Percentiles rank a stretch among this genome's conserved stretches.
These are phyloP conservation scores for Artemisia annua DNA, from an alignment of 129 eudicot species.

Conservation along the genomic window DNA sequence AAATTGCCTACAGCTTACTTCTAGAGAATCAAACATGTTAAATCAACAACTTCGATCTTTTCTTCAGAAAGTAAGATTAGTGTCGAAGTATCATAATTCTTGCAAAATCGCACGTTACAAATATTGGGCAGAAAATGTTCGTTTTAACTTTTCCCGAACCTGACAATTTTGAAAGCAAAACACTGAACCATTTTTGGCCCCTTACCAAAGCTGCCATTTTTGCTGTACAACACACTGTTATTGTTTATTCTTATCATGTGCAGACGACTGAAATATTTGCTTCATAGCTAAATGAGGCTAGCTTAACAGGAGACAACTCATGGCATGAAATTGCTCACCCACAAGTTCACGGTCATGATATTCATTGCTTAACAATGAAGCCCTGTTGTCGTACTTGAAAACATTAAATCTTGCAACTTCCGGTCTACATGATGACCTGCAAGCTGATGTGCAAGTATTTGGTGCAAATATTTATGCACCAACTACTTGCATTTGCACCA, in stretches of 20 bases:
- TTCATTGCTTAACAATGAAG: slow-evolving; percentile 82
- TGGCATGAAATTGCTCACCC: slow-evolving; percentile 99
- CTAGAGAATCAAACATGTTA: too few species aligned
- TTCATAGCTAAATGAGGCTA: slow-evolving; percentile 53
- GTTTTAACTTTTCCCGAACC: not conserved
- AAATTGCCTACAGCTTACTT: too few species aligned
- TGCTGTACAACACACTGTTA: not conserved
- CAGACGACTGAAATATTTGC: slow-evolving; percentile 90
- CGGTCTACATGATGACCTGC: slow-evolving; percentile 50
- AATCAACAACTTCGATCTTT: too few species aligned
- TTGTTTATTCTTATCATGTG: slow-evolving; percentile 14
- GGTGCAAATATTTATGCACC: slow-evolving; percentile 99
- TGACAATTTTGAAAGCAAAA: not conserved
- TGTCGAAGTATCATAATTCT: too few species aligned
- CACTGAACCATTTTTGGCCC: not conserved
- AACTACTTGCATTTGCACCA: slow-evolving; percentile 79
- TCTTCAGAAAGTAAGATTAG: too few species aligned
- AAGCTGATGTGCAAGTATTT: slow-evolving; percentile 63
- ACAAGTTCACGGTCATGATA: slow-evolving; percentile 98
- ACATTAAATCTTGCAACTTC: slow-evolving; percentile 67
- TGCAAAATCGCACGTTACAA: too few species aligned
- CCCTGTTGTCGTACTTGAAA: slow-evolving; percentile 88
- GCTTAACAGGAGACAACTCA: slow-evolving; percentile 34
- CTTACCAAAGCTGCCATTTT: not conserved
- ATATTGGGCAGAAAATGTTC: too few species aligned